These are phyloP conservation scores for Lagenaria siceraria DNA, from an alignment of 306 rosid species.

Conservation along the genomic window DNA sequence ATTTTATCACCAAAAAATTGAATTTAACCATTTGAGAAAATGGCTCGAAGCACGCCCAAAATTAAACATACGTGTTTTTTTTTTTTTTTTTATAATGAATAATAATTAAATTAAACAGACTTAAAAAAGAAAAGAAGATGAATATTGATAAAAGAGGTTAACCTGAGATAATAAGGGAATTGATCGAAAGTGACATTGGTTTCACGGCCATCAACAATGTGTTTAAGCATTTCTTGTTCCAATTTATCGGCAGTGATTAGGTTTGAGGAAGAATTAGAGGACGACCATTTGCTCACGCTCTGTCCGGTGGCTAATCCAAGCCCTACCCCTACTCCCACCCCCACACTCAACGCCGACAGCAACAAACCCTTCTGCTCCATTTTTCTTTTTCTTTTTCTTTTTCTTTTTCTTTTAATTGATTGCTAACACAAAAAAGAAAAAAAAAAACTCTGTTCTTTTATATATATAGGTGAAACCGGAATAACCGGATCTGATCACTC, in stretches of 20 bases:
- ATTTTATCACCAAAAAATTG: no score
- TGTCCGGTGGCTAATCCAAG: constrained; percentile 74
- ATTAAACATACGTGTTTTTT: no score
- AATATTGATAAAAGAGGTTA: no score
- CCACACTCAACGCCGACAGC: constrained; percentile 73
- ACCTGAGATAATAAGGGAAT: constrained; percentile 74
- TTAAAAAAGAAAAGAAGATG: no score
- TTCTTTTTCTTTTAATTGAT: no score
- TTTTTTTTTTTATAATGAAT: no score
- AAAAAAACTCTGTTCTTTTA: no score
- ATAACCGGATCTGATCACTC: constrained; percentile 22
- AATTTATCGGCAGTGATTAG: constrained; percentile 34
- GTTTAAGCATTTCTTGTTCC: constrained; percentile 58
- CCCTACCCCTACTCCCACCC: constrained; percentile 90
- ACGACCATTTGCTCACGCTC: constrained; percentile 34
- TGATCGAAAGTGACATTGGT: constrained; percentile 62
- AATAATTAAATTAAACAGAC: no score
- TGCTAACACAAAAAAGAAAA: no score
- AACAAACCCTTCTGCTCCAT: constrained; percentile 61
- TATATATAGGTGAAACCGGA: not conserved
- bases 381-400: no score
- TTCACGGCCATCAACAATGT: constrained; percentile 57
- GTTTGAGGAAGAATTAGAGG: constrained; percentile 9
- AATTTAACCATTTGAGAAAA: no score
- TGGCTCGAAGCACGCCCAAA: no score